Evolutionary conservation across 2,329 filamentous ascomycete species (phyloP), one percentile per base, ranked within the genome.

Genomic region (Ceratocystis eucalypticola): DNA sequence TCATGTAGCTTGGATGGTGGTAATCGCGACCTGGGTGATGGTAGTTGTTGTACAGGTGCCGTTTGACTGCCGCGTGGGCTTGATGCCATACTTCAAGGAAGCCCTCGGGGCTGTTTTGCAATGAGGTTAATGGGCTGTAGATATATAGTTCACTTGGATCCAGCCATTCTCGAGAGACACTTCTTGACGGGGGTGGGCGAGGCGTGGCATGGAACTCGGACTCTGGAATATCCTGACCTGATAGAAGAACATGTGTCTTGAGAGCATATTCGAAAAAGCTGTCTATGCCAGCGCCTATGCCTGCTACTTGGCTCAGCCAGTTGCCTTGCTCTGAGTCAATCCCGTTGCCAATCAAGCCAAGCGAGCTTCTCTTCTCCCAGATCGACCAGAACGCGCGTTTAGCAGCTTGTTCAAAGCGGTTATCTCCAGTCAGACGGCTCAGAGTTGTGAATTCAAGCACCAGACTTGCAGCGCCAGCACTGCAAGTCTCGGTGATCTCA

Each of bases 181-280:
- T 77, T 73, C 72, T 78, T 73, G 70, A 79, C 72, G 69, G 76
- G 74, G 25, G 79, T 74, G 70, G 76, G 3, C 69, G 71, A 2
- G 76, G 74, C 22, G 6, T 57, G 10, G 17, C 53, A 30, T 57
- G 22, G 4, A 70, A 67, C 30, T 57, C 72, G 69, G 86, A 86
- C 28, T 64, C 61, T 2, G 83, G 83, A 68, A 80, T 74, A 15
- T 80, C 80, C 67, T 88, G 84, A 1, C 90, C 89, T 1, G 93
- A 96, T 25, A 97, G 83, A 28, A 99, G 77, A 68, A 99, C 89
- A 73, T 96, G 87, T 20, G 91, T 91, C 76, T 99, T 99, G 72
- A 97, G 82, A 2, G 94, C 92, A 75, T 99, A 99, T 76, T 99
- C 94, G 72, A 96, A 97, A 77, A 99, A 99, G 76, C 92, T 96